A percentile compares a stretch with the other conserved stretches of the same genome.
phyloP scores from a whole-genome alignment of 306 rosid genomes.

The Acacia crassicarpa region DNA sequence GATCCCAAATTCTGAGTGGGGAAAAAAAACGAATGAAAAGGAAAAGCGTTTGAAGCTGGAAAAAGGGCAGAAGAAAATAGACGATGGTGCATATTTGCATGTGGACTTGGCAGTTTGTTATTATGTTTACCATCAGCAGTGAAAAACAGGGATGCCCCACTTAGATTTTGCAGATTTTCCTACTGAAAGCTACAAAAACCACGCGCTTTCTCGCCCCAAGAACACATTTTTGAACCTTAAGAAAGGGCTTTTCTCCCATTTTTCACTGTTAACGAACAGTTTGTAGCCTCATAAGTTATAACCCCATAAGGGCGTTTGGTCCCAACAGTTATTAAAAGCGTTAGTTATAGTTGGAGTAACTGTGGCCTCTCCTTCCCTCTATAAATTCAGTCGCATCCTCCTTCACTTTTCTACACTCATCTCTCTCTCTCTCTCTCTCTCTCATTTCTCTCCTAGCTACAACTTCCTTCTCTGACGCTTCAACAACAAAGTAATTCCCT shows the following conservation, averaged over 20 bases:
- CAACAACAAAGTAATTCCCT: constrained; percentile 43
- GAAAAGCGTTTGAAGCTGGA: neutral
- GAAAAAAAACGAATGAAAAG: neutral
- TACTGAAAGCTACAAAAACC: constrained; percentile 40
- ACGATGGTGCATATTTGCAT: constrained; percentile 37
- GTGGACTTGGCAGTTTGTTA: constrained; percentile 39
- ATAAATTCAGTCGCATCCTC: constrained; percentile 47
- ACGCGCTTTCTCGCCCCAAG: constrained; percentile 43
- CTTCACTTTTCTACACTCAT: constrained; percentile 40
- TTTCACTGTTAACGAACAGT: constrained; percentile 1
- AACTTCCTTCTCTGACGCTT: constrained; percentile 5
- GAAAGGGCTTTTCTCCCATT: constrained; percentile 7
- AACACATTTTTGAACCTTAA: constrained; percentile 31
- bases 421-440: constrained; percentile 22
- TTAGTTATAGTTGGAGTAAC: constrained; percentile 31
- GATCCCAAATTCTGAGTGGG: neutral
- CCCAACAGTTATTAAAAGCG: constrained; percentile 32
- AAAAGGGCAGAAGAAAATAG: neutral
- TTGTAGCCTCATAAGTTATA: neutral
- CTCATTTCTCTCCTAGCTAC: constrained; percentile 1
- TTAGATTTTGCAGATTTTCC: constrained; percentile 47
- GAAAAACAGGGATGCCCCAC: constrained; percentile 52
- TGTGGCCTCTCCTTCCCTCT: constrained; percentile 35
- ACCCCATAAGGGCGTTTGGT: constrained; percentile 34
- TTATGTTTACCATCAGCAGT: constrained; percentile 27